Base-by-base conservation (phyloP, 768 basidiomycete species). In the Dentipellis sp. region DNA sequence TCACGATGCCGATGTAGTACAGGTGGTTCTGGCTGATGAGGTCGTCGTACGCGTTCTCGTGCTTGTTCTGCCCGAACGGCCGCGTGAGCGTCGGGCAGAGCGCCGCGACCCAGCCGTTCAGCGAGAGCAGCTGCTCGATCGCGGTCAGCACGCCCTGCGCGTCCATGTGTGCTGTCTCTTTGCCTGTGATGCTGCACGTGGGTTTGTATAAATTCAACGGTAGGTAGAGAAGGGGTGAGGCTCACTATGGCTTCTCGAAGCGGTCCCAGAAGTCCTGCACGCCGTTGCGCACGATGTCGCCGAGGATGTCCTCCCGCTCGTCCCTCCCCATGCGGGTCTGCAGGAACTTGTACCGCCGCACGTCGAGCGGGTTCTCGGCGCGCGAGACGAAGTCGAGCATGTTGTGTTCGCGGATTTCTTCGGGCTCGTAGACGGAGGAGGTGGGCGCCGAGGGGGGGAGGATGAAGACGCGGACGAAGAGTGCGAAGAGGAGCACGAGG, bases 101-200 rank as follows among this genome's bases (percentile, higher is more conserved):
- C 3, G 92, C 92, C 22, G 94, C 93, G 12, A 95, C 97, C 97
- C 97, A 99, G 16, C 97, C 97, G 64, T 98, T 97, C 55, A 97
- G 80, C 14, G 90, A 88, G n/a, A 98, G 77, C 0, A 99, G 77
- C 61, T 91, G 91, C 69, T 99, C 97, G 50, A 99, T 91, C 4
- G 94, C 84, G 50, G 78, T 83, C 55, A 92, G 76, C 21, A 98
- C 89, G 55, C 85, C 87, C 68, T 99, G 95, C 8, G 88, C 83
- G 67, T 98, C 97, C 71, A 86, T 83, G 58, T 93, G 86, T 0
- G 87, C 78, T 0, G 94, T 97, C 56, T 95, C 93, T 62, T 79
- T 80, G 58, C 81, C 83, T 2, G 78, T 74, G 56, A 97, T 95
- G 70, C 90, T 91, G 59, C 10, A 8, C 12, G 21, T 49, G 21